Base-by-base conservation (phyloP, 176 grass and related monocot genomes). In the Zoysia japonica region DNA sequence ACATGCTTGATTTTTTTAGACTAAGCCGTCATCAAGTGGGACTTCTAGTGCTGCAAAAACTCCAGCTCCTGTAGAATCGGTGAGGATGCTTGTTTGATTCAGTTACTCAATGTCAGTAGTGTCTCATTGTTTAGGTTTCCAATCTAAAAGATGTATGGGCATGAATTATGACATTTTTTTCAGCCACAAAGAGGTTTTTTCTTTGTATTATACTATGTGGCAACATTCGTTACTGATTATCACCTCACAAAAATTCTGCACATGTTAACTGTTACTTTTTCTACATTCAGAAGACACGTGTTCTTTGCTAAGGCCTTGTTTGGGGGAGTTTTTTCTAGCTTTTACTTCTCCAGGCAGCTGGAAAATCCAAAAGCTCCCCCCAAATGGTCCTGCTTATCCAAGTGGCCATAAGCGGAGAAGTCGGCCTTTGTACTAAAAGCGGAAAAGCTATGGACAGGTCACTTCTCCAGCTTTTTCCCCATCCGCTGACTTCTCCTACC, bases 11-110 rank as follows among this genome's bases (percentile, higher is more conserved):
- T 8, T 50, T 78, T 89, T 89, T 7, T 61, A 97, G 90, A 45
- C 75, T 66, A 97, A 93, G 67, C 83, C 67, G 5, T 93, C 93
- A 37, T 77, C 90, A 50, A 93, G 88, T 91, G 90, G 90, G 60
- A 40, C 88, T 87, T 93, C 88, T 38, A 79, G 80, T 89, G 59
- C 74, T 62, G 81, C 77, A 39, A 90, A 90, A 75, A 47, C 88
- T 28, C 90, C 93, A 78, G 59, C 88, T 28, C 88, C 93, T 71
- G 75, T 41, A 13, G 71, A 38, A 60, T 86, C 66, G 75, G 90
- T 92, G 41, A 83, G 61, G 61, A 65, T 77, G n/a, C 5, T 7
- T 20, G 48, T 77, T 51, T 48, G 6, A 54, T 82, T 60, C 0
- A 14, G 2, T 47, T 77, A 9, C 52, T 64, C 44, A 67, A 42